A percentile compares a stretch with the other conserved stretches of the same genome.
Evolutionary conservation across 345 rosid species (phyloP).

Genomic region (Brassica carinata): DNA sequence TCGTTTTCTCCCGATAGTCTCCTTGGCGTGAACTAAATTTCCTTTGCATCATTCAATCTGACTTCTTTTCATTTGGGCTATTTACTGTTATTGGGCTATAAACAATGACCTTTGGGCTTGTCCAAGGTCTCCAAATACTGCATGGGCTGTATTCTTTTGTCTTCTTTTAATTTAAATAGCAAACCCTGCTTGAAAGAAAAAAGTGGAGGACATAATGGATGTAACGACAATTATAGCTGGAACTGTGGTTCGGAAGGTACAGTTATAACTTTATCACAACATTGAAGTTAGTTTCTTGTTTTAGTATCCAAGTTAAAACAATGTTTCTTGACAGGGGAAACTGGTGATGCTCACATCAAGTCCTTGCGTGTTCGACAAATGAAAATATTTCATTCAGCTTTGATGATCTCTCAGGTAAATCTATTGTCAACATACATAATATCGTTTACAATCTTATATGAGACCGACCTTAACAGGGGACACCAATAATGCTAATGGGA

Average conservation of each 20-base stretch:
- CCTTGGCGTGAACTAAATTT: too few relatives aligned
- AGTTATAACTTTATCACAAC: slow-evolving; percentile 5
- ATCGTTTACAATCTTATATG: slow-evolving; percentile 1
- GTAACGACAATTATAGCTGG: slow-evolving; percentile 93
- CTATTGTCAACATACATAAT: slow-evolving; percentile 6
- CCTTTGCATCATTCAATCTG: too few relatives aligned
- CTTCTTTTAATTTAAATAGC: too few relatives aligned
- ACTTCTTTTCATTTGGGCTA: too few relatives aligned
- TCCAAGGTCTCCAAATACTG: too few relatives aligned
- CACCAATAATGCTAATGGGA: slow-evolving; percentile 97
- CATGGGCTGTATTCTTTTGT: too few relatives aligned
- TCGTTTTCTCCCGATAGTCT: too few relatives aligned
- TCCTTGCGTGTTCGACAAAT: slow-evolving; percentile 81
- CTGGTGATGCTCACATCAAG: slow-evolving; percentile 57
- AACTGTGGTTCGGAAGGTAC: slow-evolving; percentile 96
- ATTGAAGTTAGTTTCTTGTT: not conserved
- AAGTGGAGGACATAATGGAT: slow-evolving; percentile 78
- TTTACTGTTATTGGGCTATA: too few relatives aligned
- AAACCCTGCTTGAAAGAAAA: slow-evolving; percentile 38
- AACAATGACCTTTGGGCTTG: too few relatives aligned
- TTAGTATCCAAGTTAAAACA: slow-evolving; percentile 3
- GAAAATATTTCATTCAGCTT: slow-evolving; percentile 87
- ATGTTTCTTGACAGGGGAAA: slow-evolving; percentile 64
- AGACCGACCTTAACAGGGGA: slow-evolving; percentile 52
- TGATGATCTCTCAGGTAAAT: slow-evolving; percentile 85